Evolutionary conservation across 805 yeast species (phyloP).

Genomic region (Saccharomycopsis sp.): DNA sequence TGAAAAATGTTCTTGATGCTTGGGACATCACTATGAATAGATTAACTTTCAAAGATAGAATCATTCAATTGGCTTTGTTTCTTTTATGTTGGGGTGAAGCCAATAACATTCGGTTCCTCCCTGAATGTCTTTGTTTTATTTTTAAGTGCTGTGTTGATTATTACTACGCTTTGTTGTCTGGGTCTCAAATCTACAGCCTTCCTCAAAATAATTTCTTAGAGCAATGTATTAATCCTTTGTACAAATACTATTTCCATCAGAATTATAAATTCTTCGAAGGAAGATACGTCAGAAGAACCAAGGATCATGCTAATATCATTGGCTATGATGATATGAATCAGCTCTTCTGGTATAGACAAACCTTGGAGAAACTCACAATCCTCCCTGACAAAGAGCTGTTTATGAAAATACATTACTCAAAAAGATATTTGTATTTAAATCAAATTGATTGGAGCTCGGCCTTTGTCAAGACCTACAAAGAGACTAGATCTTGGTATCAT

Average conservation of each 20-base stretch:
- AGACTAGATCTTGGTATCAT: slow-evolving; percentile 73
- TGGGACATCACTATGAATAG: slow-evolving; percentile 49
- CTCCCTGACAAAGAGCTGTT: slow-evolving; percentile 38
- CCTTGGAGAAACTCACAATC: slow-evolving; percentile 51
- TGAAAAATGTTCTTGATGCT: slow-evolving; percentile 40
- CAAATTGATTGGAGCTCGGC: slow-evolving; percentile 60
- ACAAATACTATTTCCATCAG: slow-evolving; percentile 51
- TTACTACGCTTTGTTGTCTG: slow-evolving; percentile 42
- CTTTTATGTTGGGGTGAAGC: slow-evolving; percentile 88
- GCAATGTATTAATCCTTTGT: slow-evolving; percentile 69
- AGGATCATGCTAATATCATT: slow-evolving; percentile 61
- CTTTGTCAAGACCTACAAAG: slow-evolving; percentile 69
- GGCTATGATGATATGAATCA: slow-evolving; percentile 93
- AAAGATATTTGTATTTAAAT: slow-evolving; percentile 49
- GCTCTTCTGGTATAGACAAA: slow-evolving; percentile 74
- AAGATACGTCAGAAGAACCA: slow-evolving; percentile 40
- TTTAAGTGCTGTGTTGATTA: slow-evolving; percentile 75
- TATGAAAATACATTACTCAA: slow-evolving; percentile 46
- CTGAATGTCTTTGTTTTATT: slow-evolving; percentile 81
- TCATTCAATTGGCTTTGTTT: slow-evolving; percentile 61
- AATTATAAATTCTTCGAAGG: slow-evolving; percentile 41
- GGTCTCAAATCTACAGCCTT: slow-evolving; percentile 28
- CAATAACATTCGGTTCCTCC: slow-evolving; percentile 77
- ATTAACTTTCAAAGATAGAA: slow-evolving; percentile 46
- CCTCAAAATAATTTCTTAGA: slow-evolving; percentile 45